phyloP scores from a whole-genome alignment of 2,329 filamentous ascomycete species.

The Cordyceps farinosa region DNA sequence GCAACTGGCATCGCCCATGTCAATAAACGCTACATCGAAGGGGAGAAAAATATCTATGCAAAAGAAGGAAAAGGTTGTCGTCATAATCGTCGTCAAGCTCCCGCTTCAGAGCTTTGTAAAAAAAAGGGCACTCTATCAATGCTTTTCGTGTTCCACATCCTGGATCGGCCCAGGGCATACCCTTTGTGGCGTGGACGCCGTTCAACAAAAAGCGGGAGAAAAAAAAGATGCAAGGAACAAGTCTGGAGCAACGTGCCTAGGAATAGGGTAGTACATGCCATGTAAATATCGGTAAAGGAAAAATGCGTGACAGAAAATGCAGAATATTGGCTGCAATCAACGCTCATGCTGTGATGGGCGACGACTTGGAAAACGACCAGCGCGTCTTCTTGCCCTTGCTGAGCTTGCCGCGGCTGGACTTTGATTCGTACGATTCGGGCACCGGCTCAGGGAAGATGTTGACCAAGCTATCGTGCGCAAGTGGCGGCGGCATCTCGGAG shows the following conservation, averaged over 20 bases:
- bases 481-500: slow-evolving; percentile 13
- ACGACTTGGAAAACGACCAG: slow-evolving; percentile 28
- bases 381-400: slow-evolving; percentile 29
- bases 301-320: not conserved
- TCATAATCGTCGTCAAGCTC: slow-evolving; percentile 10
- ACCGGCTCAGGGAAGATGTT: slow-evolving; percentile 20
- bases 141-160: not conserved
- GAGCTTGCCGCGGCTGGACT: slow-evolving; percentile 5
- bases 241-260: not conserved
- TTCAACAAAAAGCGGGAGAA: not conserved
- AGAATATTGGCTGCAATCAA: not conserved
- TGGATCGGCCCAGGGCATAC: too few relatives aligned
- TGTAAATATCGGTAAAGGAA: not conserved
- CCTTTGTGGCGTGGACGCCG: not conserved
- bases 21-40: not conserved
- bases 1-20: not conserved
- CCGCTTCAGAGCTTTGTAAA: not conserved
- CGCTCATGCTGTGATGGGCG: slow-evolving; percentile 28
- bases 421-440: slow-evolving; percentile 2
- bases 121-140: not conserved
- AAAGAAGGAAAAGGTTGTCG: not conserved
- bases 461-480: slow-evolving; percentile 13
- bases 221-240: not conserved
- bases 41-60: not conserved
- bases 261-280: not conserved